Base-by-base conservation (phyloP, 75 land plant species). In the Larix kaempferi region DNA sequence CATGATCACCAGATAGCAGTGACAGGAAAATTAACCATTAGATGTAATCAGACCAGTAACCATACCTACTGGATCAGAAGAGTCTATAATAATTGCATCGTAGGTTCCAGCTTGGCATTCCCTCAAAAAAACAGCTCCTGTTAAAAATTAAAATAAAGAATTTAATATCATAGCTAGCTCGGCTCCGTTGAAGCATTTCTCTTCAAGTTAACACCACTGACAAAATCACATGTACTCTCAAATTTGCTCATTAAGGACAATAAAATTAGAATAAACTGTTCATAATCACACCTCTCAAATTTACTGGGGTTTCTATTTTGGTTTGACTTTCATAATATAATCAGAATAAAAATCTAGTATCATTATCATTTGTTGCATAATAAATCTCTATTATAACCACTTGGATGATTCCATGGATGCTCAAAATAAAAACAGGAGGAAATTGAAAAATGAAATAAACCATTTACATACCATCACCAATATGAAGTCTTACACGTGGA, bases 51-150 rank as follows among this genome's bases (percentile, higher is more conserved):
- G 49, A 61, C 54, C 19, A 55, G 14, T 16, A 22, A 66, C 69
- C 88, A 59, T 82, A 97, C 99, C 99, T 54, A 97, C 87, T 49
- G 99, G 99, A 76, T 97, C 99, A 57, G 98, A 97, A 55, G 98
- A 95, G 80, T 97, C 99, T 61, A 97, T 95, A 41, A 97, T 94
- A 58, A 97, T 90, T 33, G 92, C 98, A 88, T 97, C 99, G 80
- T 97, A 97, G 25, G 78, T 88, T 67, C 95, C 99, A 81, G 78
- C 75, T 19, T 88, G 82, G 49, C 86, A 91, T 59, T 88, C 80
- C 67, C 79, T 75, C 57, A 97, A 73, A 83, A 91, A 97, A 6
- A 88, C 91, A 71, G 85, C 94, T 75, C 95, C 99, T 97, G 91
- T 62, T 56, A n/a, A 4, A 22, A 63, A n/a, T n/a, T n/a, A n/a